Evolutionary conservation across 148 eudicot species (phyloP), one percentile per base, ranked within the genome.

Genomic region (Arctostaphylos glauca): DNA sequence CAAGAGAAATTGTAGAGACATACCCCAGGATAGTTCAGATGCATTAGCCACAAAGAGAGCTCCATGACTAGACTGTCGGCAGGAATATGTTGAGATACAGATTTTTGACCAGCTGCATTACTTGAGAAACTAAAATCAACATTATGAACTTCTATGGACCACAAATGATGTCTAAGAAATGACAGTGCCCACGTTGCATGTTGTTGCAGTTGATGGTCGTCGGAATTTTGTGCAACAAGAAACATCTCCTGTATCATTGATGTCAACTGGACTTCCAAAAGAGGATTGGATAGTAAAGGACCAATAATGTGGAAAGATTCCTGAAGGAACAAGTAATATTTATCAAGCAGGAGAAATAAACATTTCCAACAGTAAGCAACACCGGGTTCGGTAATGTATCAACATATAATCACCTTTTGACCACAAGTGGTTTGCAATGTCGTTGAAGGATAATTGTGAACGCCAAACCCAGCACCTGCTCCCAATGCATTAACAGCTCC

Each of bases 401-500:
- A 80, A 64, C 43, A 80, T 16, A 75, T 31, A 50, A 74, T 76
- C 70, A 96, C 99, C 95, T 87, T 90, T 78, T 38, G 86, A 79
- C 83, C 83, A 71, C 77, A 77, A 84, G 68, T 73, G 77, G 83
- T 70, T 66, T 74, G 88, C 48, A 77, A 82, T 84, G 85, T 73
- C 23, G 85, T 53, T 21, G 81, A 80, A 76, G 88, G 80, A 74
- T 47, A 49, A 55, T 82, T 88, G 84, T 74, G 87, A 84, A 85
- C 6, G 76, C 85, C 58, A 41, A 79, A 88, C 68, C 96, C 99
- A 52, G 94, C 94, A 85, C 94, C 91, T 80, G 94, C 97, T 76
- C 99, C 99, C 88, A 97, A 84, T 77, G 93, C 89, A 89, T 93
- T 97, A 49, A 94, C 89, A 80, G 92, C 88, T 84, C 98, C 99